These are phyloP conservation scores for Trametes cinnabarina DNA, from an alignment of 768 basidiomycete species.

Conservation along the genomic window DNA sequence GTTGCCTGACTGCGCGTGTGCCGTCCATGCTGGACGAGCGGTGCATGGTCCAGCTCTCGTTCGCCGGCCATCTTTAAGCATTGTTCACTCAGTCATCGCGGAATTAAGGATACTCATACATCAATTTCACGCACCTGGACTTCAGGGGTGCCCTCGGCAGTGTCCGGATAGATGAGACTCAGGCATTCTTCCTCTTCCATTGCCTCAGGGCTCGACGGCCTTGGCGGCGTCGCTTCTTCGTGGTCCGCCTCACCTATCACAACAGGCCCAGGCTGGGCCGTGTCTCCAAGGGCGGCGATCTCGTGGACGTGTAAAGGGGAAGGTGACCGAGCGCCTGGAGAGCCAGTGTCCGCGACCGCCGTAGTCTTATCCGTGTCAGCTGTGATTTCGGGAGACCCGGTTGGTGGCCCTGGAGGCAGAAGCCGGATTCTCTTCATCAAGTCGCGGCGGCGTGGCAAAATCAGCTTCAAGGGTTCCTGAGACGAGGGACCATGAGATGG, in stretches of 20 bases:
- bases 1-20: slow-evolving; percentile 2
- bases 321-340: neutral
- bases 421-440: neutral
- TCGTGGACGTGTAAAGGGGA: neutral
- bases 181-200: slow-evolving; percentile 9
- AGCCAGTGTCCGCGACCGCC: neutral
- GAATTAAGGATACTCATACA: neutral
- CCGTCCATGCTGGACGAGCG: neutral
- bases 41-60: neutral
- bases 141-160: slow-evolving; percentile 2
- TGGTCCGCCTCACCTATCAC: neutral
- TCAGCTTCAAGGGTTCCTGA: too few species aligned
- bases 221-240: neutral
- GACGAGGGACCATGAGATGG: too few species aligned
- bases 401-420: neutral
- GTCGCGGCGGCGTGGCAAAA: slow-evolving; percentile 3
- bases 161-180: slow-evolving; percentile 8
- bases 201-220: neutral
- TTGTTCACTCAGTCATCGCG: neutral
- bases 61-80: neutral
- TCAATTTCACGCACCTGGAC: slow-evolving; percentile 7
- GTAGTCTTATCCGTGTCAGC: neutral
- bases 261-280: neutral
- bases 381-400: neutral
- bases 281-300: neutral